Base-by-base conservation (phyloP, 257 asterid genomes). In the Anisodus acutangulus region DNA sequence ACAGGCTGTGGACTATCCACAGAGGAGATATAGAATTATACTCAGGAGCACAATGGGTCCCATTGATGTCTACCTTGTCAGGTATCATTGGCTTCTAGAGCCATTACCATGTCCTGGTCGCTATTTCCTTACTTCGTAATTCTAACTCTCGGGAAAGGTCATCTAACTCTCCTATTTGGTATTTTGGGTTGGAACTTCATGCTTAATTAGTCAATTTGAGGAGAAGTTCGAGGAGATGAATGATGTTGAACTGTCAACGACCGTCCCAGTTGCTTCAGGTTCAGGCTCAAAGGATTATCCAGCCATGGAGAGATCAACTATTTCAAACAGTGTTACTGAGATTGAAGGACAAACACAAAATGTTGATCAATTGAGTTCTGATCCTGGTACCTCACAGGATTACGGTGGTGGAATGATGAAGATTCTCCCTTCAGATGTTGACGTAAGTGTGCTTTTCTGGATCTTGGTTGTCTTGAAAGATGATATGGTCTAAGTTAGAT, bases 41-140 rank as follows among this genome's bases (percentile, higher is more conserved):
- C 99, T 94, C 60, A 87, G 99, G 91, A 96, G 99, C 87, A 93
- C 98, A 80, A 96, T 96, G 97, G 99, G 98, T 68, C 98, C 98
- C 47, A 92, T 96, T 82, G 99, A 96, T 87, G 97, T 94, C 83
- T 94, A 96, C 91, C 98, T 96, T 72, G 98, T 96, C 89, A 94
- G 98, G 99, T 95, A 89, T 83, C 66, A 57, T 64, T 68, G 62
- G 78, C 45, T 85, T 47, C 81, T 53, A n/a, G 22, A 58, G 16
- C 17, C 35, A 51, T 51, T 37, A 62, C 2, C 67, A 58, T 63
- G 83, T 49, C 60, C 31, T 16, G 58, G 4, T 76, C 7, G 55
- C 47, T 35, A 55, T 8, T 62, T 79, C 59, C 49, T 5, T 71
- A 1, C 0, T 80, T 39, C 0, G 19, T 47, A 47, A 47, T 81